Evolutionary conservation across 805 yeast species (phyloP), one percentile per base, ranked within the genome.

Genomic region (Ogataea sp.): DNA sequence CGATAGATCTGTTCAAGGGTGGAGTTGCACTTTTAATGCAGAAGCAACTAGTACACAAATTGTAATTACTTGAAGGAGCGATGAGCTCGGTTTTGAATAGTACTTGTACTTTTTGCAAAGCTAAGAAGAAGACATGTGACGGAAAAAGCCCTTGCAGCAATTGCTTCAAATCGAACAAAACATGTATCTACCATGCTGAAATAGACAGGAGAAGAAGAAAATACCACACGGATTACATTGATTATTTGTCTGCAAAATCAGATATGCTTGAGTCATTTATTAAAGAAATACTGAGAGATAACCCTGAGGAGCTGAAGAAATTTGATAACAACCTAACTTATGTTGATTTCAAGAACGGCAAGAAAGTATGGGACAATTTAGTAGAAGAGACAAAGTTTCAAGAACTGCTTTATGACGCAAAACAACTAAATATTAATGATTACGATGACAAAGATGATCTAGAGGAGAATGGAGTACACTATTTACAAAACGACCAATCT

Each of bases 151-250:
- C 59, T 2, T 54, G 59, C 32, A 39, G 46, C 4, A 49, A 43
- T 25, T 55, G 60, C 38, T 24, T 44, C 15, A 41, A 41, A 18
- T 30, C 37, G 18, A 45, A 46, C 10, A 42, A 47, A 20, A 45
- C 40, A 6, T 51, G 58, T 32, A 34, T 47, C 3, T 51, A 55
- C 39, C 48, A 43, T 17, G 43, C 48, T 1, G 53, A 46, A 9
- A 42, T 39, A 29, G 65, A 60, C 37, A 41, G 61, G 36, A 43
- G 65, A 40, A 41, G 64, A 29, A 36, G 65, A 16, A 60, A 60
- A 37, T 60, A 58, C 39, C 58, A 58, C 39, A 54, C 62, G 1
- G 61, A 56, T 38, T 60, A 60, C 32, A 52, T 58, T 3, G 52
- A 49, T 21, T 50, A 52, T 24, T 46, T 60, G 14, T 61, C 56